phyloP scores from a whole-genome alignment of 768 basidiomycete species.

The Termitomyces sp. region DNA sequence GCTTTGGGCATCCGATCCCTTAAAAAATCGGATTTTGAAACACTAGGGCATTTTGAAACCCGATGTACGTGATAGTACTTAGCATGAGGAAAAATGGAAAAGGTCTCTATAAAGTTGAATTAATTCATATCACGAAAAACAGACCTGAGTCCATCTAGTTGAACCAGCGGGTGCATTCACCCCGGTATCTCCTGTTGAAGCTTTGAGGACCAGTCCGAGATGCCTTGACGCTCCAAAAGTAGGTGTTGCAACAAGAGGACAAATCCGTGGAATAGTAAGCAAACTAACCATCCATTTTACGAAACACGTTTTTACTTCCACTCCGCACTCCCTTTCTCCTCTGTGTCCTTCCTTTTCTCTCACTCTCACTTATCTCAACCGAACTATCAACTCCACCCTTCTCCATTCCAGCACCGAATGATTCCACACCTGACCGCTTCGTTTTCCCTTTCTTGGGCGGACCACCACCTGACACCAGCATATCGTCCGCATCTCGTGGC shows the following conservation, averaged over 20 bases:
- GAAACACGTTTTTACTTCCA: conserved; percentile 86
- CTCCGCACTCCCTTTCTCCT: conserved; percentile 79
- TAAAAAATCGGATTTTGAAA: too few species aligned
- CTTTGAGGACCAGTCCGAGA: too few species aligned
- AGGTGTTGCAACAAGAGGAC: neutral
- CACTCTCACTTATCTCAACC: conserved; percentile 54
- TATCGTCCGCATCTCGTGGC: conserved; percentile 31
- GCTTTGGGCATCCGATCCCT: too few species aligned
- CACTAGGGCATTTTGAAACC: too few species aligned
- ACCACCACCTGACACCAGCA: conserved; percentile 20
- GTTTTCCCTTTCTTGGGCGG: conserved; percentile 27
- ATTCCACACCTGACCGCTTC: conserved; percentile 63
- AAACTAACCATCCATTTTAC: conserved; percentile 27
- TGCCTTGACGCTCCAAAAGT: too few species aligned
- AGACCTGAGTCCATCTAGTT: too few species aligned
- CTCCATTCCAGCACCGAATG: conserved; percentile 89
- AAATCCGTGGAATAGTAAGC: neutral
- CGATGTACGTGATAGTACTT: too few species aligned
- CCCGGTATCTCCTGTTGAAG: too few species aligned
- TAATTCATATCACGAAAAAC: too few species aligned
- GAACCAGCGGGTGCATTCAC: too few species aligned
- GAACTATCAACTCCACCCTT: conserved; percentile 56
- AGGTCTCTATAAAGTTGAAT: too few species aligned
- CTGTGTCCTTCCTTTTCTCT: conserved; percentile 74
- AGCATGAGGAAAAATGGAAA: too few species aligned